A percentile compares a stretch with the other conserved stretches of the same genome.
Conservation (phyloP, 139 green algal genomes). For the Eudorina sp. region DNA sequence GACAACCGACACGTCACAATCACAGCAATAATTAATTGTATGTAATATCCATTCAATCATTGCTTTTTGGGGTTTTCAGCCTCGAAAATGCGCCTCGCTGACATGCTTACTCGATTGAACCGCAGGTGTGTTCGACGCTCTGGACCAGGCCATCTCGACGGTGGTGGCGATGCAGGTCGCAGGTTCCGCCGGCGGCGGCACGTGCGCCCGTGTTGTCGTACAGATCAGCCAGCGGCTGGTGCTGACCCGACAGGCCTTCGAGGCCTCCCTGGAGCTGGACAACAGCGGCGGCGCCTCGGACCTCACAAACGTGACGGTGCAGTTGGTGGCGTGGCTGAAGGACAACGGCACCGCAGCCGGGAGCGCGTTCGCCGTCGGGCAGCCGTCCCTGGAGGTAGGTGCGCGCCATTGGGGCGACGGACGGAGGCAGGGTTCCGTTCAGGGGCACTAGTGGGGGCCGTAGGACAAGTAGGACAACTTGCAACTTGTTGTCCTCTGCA, state of each 20-base stretch:
- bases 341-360: not conserved
- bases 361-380: not conserved
- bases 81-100: too few species aligned
- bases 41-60: too few species aligned
- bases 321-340: not conserved
- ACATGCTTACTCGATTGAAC: too few species aligned
- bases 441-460: too few species aligned
- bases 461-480: too few species aligned
- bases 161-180: not conserved
- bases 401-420: too few species aligned
- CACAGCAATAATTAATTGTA: too few species aligned
- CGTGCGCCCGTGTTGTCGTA: constrained; percentile 32
- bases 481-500: too few species aligned
- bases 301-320: not conserved
- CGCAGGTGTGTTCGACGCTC: constrained; percentile 26
- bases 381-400: constrained; percentile 7
- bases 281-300: constrained; percentile 1
- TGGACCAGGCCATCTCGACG: not conserved
- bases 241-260: constrained; percentile 18
- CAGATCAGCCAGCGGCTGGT: constrained; percentile 31
- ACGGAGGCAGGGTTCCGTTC: too few species aligned
- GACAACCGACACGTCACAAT: too few species aligned
- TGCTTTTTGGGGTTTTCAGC: too few species aligned
- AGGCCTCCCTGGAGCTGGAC: constrained; percentile 27
- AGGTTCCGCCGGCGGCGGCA: not conserved